Evolutionary conservation across 2,329 filamentous ascomycete species (phyloP).

Genomic region (Phialemonium atrogriseum): DNA sequence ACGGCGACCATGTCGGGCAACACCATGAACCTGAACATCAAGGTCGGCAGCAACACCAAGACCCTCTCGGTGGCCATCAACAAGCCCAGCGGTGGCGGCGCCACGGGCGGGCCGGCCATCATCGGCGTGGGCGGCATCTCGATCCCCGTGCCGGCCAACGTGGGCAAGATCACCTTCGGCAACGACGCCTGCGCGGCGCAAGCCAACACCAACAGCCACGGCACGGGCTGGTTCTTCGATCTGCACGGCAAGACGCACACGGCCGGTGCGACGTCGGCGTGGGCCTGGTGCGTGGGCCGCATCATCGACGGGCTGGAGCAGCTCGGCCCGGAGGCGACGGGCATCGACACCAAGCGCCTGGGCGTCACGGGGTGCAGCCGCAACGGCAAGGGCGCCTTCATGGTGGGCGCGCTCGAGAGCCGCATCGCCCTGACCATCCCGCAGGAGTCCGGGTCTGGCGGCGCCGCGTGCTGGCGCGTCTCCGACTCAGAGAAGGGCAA

Average conservation of each 20-base stretch:
- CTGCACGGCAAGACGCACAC: slow-evolving; percentile 43
- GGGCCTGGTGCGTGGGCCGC: slow-evolving; percentile 51
- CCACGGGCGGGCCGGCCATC: slow-evolving; percentile 38
- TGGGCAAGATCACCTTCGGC: slow-evolving; percentile 47
- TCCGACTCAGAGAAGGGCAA: slow-evolving; percentile 36
- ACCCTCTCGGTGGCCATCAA: slow-evolving; percentile 31
- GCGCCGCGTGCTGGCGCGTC: slow-evolving; percentile 49
- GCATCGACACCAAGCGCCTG: slow-evolving; percentile 35
- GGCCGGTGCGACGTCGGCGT: slow-evolving; percentile 47
- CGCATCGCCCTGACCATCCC: slow-evolving; percentile 50
- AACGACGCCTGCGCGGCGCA: slow-evolving; percentile 47
- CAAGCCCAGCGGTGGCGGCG: slow-evolving; percentile 30
- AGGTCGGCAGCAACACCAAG: slow-evolving; percentile 26
- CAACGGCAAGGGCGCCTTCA: slow-evolving; percentile 51
- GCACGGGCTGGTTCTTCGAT: slow-evolving; percentile 47
- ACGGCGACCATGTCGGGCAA: slow-evolving; percentile 24
- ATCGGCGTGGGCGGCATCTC: slow-evolving; percentile 42
- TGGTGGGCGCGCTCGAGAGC: slow-evolving; percentile 45
- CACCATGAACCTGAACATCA: slow-evolving; percentile 12
- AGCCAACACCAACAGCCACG: slow-evolving; percentile 32
- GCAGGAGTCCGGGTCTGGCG: slow-evolving; percentile 51
- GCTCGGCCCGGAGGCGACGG: slow-evolving; percentile 25
- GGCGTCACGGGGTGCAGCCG: slow-evolving; percentile 53
- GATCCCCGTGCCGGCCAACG: slow-evolving; percentile 41
- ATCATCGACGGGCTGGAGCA: slow-evolving; percentile 49